Evolutionary conservation across 371 early-diverging fungal species (phyloP).

Genomic region (Mucor plumbeus): DNA sequence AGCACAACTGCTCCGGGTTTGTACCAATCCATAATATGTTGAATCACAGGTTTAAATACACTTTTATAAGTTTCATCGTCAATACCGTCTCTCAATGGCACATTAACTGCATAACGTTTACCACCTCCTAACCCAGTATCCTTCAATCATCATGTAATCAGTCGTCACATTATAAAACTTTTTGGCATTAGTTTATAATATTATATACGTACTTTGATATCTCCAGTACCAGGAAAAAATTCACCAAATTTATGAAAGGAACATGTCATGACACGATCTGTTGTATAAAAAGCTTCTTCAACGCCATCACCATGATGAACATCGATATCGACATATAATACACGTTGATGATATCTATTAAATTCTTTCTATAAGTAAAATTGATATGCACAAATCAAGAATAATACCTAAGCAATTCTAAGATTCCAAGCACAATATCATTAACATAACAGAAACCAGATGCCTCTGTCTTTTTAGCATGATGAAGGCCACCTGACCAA

Average conservation of each 20-base stretch:
- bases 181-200: neutral
- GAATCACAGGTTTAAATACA: constrained; percentile 92
- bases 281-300: constrained; percentile 99
- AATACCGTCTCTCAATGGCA: constrained; percentile 98
- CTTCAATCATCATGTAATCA: constrained; percentile 25
- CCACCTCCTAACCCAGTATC: constrained; percentile 92
- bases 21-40: constrained; percentile 92
- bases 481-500: constrained; percentile 98
- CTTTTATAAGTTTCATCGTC: constrained; percentile 92
- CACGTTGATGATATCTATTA: constrained; percentile 82
- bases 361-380: neutral
- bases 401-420: constrained; percentile 84
- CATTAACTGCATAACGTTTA: constrained; percentile 94
- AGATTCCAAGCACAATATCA: constrained; percentile 95
- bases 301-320: constrained; percentile 99
- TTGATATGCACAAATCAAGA: neutral
- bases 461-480: constrained; percentile 93
- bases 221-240: constrained; percentile 99
- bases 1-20: constrained; percentile 98
- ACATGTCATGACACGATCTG: constrained; percentile 99
- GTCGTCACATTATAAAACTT: neutral
- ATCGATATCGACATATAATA: constrained; percentile 99
- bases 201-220: constrained; percentile 65
- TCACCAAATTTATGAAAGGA: constrained; percentile 99
- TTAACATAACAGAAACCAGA: constrained; percentile 98